phyloP scores from a whole-genome alignment of 2,329 filamentous ascomycete species.

The Arthrinium puccinioides region DNA sequence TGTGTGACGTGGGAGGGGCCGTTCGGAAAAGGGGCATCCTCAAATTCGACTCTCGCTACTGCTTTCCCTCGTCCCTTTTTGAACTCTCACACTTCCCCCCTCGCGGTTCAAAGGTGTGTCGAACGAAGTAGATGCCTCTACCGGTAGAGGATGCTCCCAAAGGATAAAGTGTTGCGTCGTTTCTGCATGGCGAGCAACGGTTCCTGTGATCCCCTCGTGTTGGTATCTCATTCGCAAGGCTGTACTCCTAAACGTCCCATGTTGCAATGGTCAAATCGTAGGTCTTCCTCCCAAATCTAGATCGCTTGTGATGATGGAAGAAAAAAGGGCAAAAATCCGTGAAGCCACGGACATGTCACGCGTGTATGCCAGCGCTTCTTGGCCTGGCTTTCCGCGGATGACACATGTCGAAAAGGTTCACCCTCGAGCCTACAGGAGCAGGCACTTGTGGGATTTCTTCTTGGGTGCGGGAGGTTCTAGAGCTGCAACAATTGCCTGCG shows the following conservation, averaged over 20 bases:
- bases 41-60: too few species aligned
- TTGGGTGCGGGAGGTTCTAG: conserved; percentile 81
- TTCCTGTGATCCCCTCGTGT: conserved; percentile 1
- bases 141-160: conserved; percentile 2
- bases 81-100: too few species aligned
- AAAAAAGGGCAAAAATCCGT: conserved; percentile 2
- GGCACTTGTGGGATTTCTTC: conserved; percentile 66
- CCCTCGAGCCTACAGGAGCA: conserved; percentile 61
- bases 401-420: too few species aligned
- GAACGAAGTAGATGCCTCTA: not conserved
- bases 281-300: conserved; percentile 5
- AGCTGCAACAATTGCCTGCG: conserved; percentile 87
- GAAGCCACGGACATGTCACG: too few species aligned
- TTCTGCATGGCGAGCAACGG: not conserved
- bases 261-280: too few species aligned
- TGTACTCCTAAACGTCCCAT: conserved; percentile 3
- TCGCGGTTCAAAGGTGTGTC: too few species aligned
- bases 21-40: too few species aligned
- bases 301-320: conserved; percentile 9
- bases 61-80: too few species aligned
- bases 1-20: too few species aligned
- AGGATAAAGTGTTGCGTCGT: too few species aligned
- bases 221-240: conserved; percentile 2
- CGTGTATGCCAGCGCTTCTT: too few species aligned
- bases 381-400: too few species aligned